Evolutionary conservation across 257 asterid species (phyloP).

Genomic region (Echium plantagineum): DNA sequence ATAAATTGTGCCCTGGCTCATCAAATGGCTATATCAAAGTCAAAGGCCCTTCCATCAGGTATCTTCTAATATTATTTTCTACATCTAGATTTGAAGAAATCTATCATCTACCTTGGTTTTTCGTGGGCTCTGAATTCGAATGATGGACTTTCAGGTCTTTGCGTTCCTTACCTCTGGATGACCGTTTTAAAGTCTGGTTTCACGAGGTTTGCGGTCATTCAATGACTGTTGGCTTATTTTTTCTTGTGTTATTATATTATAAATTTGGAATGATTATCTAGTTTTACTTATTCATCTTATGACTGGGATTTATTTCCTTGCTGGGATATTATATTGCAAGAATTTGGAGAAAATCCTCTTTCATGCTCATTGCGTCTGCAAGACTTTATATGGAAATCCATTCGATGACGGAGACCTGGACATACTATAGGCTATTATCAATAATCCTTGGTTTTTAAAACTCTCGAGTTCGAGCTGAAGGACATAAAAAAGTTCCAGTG

Average conservation of each 20-base stretch:
- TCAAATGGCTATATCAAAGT: constrained; percentile 25
- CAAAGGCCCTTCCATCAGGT: constrained; percentile 51
- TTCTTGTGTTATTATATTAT: not conserved
- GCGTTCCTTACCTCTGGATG: constrained; percentile 57
- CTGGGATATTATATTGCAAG: too few relatives aligned
- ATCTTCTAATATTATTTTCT: constrained; percentile 1
- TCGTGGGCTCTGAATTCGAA: constrained; percentile 2
- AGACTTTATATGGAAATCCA: too few relatives aligned
- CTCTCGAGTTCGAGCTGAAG: too few relatives aligned
- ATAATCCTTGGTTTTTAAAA: too few relatives aligned
- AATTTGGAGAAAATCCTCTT: too few relatives aligned
- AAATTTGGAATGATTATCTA: not conserved
- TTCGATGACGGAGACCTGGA: too few relatives aligned
- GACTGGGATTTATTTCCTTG: too few relatives aligned
- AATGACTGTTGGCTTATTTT: not conserved
- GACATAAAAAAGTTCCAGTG: too few relatives aligned
- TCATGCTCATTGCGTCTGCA: too few relatives aligned
- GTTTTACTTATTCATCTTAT: too few relatives aligned
- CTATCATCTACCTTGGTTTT: not conserved
- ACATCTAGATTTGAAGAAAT: not conserved
- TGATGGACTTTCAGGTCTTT: constrained; percentile 37
- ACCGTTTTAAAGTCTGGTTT: constrained; percentile 52
- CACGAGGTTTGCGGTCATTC: constrained; percentile 40
- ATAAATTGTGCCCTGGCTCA: constrained; percentile 51
- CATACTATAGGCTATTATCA: too few relatives aligned